Percentiles rank a stretch among this genome's conserved stretches.
Conservation (phyloP, 345 rosid genomes). For the Salix dunnii region DNA sequence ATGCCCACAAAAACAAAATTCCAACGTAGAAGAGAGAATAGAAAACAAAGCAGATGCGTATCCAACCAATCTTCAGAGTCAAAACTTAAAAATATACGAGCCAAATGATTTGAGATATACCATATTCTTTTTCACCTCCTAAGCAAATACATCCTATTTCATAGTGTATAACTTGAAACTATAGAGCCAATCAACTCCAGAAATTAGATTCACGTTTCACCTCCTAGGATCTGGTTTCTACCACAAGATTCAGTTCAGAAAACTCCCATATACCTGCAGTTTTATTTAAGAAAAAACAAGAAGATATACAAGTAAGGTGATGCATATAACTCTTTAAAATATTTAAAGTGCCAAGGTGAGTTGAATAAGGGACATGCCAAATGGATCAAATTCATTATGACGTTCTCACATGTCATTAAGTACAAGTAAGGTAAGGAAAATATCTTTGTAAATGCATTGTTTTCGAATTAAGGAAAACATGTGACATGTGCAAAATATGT, state of each 20-base stretch:
- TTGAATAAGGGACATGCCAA: no score
- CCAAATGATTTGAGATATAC: background rate
- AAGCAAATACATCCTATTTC: background rate
- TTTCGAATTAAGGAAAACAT: no score
- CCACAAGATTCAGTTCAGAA: background rate
- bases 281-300: background rate
- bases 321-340: no score
- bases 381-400: no score
- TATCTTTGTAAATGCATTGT: no score
- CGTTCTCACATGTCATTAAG: no score
- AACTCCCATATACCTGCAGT: background rate
- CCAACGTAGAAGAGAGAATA: background rate
- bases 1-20: background rate
- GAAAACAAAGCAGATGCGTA: background rate
- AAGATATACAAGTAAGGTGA: no score
- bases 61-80: background rate
- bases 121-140: background rate
- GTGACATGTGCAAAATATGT: no score
- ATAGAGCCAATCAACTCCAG: background rate
- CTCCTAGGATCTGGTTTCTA: background rate
- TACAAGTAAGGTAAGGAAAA: no score
- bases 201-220: background rate
- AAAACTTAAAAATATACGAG: background rate
- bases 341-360: background rate
- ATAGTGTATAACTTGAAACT: background rate